Percentiles rank a stretch among this genome's conserved stretches.
phyloP scores from a whole-genome alignment of 192 early-diverging fungal genomes.

The Umbelopsis ramanniana region DNA sequence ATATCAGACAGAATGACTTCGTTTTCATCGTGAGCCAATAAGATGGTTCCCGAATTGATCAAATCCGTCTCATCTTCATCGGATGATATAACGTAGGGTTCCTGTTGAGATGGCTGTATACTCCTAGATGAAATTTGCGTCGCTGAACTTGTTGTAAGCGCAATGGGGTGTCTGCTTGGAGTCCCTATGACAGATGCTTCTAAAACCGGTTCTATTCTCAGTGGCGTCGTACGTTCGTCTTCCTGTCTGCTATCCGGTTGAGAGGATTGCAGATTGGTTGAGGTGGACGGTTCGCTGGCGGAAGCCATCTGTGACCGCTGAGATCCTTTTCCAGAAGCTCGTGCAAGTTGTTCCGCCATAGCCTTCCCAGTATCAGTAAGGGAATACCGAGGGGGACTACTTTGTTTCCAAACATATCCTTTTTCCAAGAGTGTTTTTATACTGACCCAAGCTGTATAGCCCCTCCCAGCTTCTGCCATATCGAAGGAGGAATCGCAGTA shows the following conservation, averaged over 20 bases:
- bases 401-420: slow-evolving; percentile 65
- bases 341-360: slow-evolving; percentile 52
- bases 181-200: no score
- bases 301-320: no score
- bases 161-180: no score
- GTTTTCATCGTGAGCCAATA: no score
- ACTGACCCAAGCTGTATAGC: slow-evolving; percentile 78
- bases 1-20: no score
- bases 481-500: slow-evolving; percentile 72
- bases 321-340: neutral
- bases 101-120: neutral
- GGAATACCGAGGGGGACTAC: slow-evolving; percentile 62
- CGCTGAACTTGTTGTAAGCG: no score
- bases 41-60: no score
- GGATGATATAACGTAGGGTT: slow-evolving; percentile 10
- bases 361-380: slow-evolving; percentile 74
- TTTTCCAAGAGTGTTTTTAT: slow-evolving; percentile 78
- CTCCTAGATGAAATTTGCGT: neutral
- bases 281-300: no score
- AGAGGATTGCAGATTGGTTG: no score
- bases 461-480: slow-evolving; percentile 47
- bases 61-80: slow-evolving; percentile 1
- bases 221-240: no score
- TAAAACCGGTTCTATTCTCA: no score
- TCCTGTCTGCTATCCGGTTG: no score